Evolutionary conservation across 169 alveolate genomes (phyloP).

Genomic region (Sarcocystis neurona): DNA sequence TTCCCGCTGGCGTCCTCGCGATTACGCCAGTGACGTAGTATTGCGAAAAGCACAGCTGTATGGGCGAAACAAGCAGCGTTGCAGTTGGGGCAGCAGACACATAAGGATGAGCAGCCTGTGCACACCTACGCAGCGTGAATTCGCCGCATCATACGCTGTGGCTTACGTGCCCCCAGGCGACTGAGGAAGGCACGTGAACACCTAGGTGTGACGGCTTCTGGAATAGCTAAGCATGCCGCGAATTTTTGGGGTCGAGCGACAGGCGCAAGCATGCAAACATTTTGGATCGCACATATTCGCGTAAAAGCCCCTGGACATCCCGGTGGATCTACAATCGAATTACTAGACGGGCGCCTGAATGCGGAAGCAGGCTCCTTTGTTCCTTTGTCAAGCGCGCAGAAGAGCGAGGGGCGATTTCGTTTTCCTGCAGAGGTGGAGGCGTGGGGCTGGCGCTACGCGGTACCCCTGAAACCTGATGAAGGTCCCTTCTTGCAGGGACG

Average conservation of each 20-base stretch:
- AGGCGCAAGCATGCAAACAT: not conserved
- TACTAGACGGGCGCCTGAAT: not conserved
- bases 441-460: not conserved
- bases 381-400: no score
- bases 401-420: no score
- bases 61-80: no score
- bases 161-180: no score
- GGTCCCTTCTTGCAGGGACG: not conserved
- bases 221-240: not conserved
- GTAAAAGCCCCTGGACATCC: not conserved
- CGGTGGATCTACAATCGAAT: not conserved
- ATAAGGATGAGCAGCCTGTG: no score
- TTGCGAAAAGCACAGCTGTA: no score
- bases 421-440: not conserved
- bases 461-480: not conserved
- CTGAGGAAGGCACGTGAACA: conserved; percentile 11
- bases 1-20: no score
- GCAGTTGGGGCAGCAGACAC: no score
- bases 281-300: not conserved
- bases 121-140: no score
- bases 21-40: no score
- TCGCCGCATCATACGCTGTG: no score
- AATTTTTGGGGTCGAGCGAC: conserved; percentile 26
- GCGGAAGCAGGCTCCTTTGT: no score
- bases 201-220: not conserved